Evolutionary conservation across 176 grass and related monocot species (phyloP).

Genomic region (Aegilops umbellulata): DNA sequence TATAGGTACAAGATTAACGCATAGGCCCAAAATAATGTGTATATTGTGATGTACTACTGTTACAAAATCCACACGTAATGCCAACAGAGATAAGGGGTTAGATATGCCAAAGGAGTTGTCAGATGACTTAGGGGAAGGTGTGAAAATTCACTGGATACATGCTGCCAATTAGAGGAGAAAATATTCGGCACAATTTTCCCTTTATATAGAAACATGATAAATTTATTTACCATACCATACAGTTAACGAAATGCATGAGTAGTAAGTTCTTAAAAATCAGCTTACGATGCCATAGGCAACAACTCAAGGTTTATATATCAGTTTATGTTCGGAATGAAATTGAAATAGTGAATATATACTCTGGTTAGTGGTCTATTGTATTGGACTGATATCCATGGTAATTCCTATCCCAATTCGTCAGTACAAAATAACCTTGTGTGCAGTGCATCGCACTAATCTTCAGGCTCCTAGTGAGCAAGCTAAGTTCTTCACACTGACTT

Average conservation of each 20-base stretch:
- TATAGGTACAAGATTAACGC: background rate
- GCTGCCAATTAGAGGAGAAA: background rate
- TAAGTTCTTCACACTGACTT: background rate
- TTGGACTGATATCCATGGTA: background rate
- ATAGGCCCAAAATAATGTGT: background rate
- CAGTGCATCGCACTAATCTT: background rate
- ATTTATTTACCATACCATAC: background rate
- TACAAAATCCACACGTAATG: background rate
- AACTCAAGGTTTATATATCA: background rate
- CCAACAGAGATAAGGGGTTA: background rate
- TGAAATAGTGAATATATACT: background rate
- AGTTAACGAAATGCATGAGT: background rate
- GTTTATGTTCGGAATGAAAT: slow-evolving; percentile 14
- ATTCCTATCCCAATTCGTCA: background rate
- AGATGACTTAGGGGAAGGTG: background rate
- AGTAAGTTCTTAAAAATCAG: background rate
- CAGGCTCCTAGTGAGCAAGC: background rate
- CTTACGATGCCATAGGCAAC: background rate
- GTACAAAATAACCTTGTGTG: background rate
- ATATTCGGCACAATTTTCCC: background rate
- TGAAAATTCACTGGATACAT: background rate
- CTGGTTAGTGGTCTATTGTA: background rate
- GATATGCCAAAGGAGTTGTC: background rate
- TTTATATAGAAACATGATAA: background rate
- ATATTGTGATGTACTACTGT: background rate